phyloP scores from a whole-genome alignment of 129 eudicot genomes.

The Smallanthus sonchifolius region DNA sequence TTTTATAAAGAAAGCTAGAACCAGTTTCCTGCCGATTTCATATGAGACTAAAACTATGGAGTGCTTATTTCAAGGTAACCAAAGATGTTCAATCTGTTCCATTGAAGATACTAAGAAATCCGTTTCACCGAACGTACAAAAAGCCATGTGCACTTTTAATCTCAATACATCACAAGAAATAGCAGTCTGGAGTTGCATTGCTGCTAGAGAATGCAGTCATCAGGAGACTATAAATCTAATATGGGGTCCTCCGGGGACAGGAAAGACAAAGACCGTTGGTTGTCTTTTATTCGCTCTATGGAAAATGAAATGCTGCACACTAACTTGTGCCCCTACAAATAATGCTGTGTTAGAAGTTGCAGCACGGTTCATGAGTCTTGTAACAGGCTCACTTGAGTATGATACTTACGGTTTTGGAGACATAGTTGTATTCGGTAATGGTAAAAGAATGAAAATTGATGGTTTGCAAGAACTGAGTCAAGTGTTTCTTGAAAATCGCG shows the following conservation, averaged over 20 bases:
- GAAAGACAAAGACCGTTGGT: conserved; percentile 69
- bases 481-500: conserved; percentile 54
- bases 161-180: conserved; percentile 45
- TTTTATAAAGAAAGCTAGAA: no score
- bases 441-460: conserved; percentile 53
- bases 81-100: conserved; percentile 38
- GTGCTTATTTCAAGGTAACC: conserved; percentile 32
- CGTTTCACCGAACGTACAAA: conserved; percentile 9
- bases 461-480: conserved; percentile 45
- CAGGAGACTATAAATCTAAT: conserved; percentile 44
- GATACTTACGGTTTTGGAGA: conserved; percentile 69
- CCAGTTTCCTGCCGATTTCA: no score
- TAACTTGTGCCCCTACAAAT: conserved; percentile 77
- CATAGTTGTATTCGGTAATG: conserved; percentile 57
- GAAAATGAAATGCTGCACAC: conserved; percentile 48
- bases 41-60: not conserved
- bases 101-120: conserved; percentile 5
- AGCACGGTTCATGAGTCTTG: conserved; percentile 33
- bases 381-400: conserved; percentile 11
- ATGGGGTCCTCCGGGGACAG: conserved; percentile 94
- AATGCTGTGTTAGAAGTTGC: conserved; percentile 59
- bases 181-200: conserved; percentile 52
- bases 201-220: conserved; percentile 45
- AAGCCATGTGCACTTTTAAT: conserved; percentile 9
- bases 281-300: conserved; percentile 36